Conservation (phyloP, 1,284 basidiomycete species). For the Meira miltonrushii region DNA sequence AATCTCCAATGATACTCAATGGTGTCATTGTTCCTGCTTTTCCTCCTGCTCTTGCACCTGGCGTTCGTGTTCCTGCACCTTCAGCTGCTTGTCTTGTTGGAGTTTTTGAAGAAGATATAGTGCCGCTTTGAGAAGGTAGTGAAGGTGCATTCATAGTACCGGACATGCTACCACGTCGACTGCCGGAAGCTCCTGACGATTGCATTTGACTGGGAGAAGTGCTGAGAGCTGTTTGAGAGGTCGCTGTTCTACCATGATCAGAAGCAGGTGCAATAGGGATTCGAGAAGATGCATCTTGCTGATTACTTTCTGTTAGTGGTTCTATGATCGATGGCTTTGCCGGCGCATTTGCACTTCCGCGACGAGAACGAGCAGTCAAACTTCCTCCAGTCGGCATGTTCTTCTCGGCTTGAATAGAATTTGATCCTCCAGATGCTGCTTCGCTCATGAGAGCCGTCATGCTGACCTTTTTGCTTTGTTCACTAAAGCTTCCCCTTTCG, state of each 20-base stretch:
- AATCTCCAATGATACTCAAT: constrained; percentile 51
- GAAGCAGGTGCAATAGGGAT: constrained; percentile 35
- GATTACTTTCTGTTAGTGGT: no score
- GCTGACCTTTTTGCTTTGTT: constrained; percentile 7
- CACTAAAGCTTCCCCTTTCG: constrained; percentile 3
- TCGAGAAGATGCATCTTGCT: background rate
- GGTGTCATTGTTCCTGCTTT: constrained; percentile 38
- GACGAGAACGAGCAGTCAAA: no score
- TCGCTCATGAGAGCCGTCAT: constrained; percentile 8
- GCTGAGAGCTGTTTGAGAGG: constrained; percentile 3
- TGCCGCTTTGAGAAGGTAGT: background rate
- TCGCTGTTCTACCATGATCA: constrained; percentile 28
- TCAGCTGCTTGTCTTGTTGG: constrained; percentile 12
- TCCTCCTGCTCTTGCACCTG: constrained; percentile 31
- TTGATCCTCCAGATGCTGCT: background rate
- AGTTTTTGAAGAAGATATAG: background rate
- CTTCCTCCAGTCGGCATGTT: no score
- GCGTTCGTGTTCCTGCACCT: constrained; percentile 26
- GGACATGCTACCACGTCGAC: background rate
- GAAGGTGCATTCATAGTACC: background rate
- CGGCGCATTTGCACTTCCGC: no score
- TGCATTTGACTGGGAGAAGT: background rate
- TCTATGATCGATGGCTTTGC: no score
- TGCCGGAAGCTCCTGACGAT: background rate
- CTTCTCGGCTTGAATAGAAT: no score